A percentile compares a stretch with the other conserved stretches of the same genome.
These are phyloP conservation scores for Aspergillus fructus DNA, from an alignment of 2,329 filamentous ascomycete species.

Conservation along the genomic window DNA sequence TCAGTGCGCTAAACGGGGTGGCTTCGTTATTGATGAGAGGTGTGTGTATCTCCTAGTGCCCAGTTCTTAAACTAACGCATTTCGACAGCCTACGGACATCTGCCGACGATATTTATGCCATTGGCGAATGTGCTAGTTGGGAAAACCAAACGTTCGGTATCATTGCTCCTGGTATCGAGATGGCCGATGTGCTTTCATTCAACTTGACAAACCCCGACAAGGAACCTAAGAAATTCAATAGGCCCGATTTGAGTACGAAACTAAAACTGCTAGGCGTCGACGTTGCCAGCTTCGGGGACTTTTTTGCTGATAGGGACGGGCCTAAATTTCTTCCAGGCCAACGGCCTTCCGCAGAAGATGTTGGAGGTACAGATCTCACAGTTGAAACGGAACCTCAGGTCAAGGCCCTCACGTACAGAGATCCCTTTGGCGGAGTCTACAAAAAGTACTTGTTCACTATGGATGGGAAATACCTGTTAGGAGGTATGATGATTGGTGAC, in stretches of 20 bases:
- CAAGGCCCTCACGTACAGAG: conserved; percentile 83
- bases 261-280: conserved; percentile 86
- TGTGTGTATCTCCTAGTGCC: conserved; percentile 9
- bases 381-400: conserved; percentile 57
- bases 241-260: conserved; percentile 87
- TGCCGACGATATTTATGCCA: conserved; percentile 72
- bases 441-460: conserved; percentile 91
- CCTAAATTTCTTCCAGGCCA: conserved; percentile 70
- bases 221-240: conserved; percentile 68
- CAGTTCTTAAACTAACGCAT: background rate
- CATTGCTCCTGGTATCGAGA: conserved; percentile 86
- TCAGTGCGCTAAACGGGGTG: conserved; percentile 68
- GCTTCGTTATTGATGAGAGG: conserved; percentile 60
- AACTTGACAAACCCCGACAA: conserved; percentile 82
- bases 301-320: conserved; percentile 84
- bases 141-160: conserved; percentile 82
- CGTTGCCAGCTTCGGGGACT: conserved; percentile 90
- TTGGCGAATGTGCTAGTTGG: conserved; percentile 91
- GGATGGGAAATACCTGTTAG: conserved; percentile 85
- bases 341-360: conserved; percentile 37
- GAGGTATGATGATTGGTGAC: conserved; percentile 98
- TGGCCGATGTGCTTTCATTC: conserved; percentile 88
- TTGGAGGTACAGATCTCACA: conserved; percentile 39
- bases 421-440: conserved; percentile 84
- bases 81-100: conserved; percentile 63